Percentiles rank a stretch among this genome's conserved stretches.
Conservation (phyloP, 805 yeast species). For the Ogataea paraovalis region DNA sequence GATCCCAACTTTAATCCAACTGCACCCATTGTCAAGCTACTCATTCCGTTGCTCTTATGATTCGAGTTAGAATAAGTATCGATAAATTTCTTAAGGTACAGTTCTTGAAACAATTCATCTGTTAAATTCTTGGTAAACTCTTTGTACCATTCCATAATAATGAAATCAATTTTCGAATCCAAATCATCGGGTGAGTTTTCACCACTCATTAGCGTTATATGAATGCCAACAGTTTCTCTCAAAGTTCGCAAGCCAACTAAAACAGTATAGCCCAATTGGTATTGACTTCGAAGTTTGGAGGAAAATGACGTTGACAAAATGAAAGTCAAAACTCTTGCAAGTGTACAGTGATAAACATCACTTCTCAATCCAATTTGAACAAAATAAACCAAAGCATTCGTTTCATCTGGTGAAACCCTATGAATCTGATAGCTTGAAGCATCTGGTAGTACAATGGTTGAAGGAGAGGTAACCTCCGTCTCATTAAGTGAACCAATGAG, state of each 20-base stretch:
- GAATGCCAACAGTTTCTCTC: conserved; percentile 53
- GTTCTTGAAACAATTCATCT: conserved; percentile 33
- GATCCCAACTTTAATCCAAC: conserved; percentile 20
- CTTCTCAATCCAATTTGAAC: conserved; percentile 52
- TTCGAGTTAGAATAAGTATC: conserved; percentile 16
- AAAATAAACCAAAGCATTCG: conserved; percentile 48
- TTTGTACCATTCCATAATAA: conserved; percentile 39
- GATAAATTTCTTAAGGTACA: conserved; percentile 37
- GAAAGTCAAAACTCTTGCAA: conserved; percentile 46
- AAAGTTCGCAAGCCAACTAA: conserved; percentile 52
- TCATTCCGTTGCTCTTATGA: conserved; percentile 18
- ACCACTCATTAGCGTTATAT: conserved; percentile 54
- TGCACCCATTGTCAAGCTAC: conserved; percentile 25
- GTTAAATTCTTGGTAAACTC: conserved; percentile 27
- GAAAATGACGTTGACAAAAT: conserved; percentile 41
- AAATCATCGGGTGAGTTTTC: conserved; percentile 38
- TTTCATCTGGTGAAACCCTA: conserved; percentile 44
- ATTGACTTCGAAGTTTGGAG: conserved; percentile 48
- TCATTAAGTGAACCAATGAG: conserved; percentile 14
- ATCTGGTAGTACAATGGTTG: conserved; percentile 36
- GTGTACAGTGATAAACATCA: conserved; percentile 31
- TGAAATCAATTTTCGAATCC: conserved; percentile 44
- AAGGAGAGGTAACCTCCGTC: conserved; percentile 23
- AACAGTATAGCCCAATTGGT: conserved; percentile 61
- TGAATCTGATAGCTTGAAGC: conserved; percentile 35